Evolutionary conservation across 176 grass and related monocot genomes (phyloP).

Genomic region (Oryza meridionalis): DNA sequence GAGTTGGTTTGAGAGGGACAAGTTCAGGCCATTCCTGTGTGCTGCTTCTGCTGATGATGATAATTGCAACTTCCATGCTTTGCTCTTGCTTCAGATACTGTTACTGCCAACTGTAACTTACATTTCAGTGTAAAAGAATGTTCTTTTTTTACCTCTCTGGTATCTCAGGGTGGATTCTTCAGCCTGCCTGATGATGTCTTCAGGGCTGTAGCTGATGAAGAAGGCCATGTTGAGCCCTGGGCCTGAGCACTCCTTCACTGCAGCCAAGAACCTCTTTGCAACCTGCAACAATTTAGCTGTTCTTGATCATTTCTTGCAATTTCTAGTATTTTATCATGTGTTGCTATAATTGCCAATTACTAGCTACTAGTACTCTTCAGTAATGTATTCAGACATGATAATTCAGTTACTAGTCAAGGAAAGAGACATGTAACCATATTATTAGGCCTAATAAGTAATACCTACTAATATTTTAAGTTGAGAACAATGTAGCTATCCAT

Average conservation of each 20-base stretch:
- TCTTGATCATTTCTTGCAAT: constrained; percentile 15
- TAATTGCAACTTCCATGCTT: not conserved
- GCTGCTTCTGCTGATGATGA: not conserved
- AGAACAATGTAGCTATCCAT: not conserved
- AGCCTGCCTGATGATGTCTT: constrained; percentile 72
- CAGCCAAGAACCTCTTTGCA: constrained; percentile 69
- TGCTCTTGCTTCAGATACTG: not conserved
- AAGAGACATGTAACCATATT: not conserved
- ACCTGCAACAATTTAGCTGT: constrained; percentile 45
- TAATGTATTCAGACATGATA: not conserved
- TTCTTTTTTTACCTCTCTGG: constrained; percentile 53
- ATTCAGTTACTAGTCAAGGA: not conserved
- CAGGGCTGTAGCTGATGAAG: constrained; percentile 76
- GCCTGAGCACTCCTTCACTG: constrained; percentile 53
- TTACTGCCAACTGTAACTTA: not conserved
- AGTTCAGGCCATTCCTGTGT: not conserved
- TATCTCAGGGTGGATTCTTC: constrained; percentile 72
- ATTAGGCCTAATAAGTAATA: constrained; percentile 16
- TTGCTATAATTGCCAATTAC: not conserved
- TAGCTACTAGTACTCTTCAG: not conserved
- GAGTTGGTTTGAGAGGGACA: constrained; percentile 4
- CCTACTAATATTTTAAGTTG: not conserved
- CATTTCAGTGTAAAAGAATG: not conserved
- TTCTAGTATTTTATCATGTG: not conserved
- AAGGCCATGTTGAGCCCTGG: constrained; percentile 71